Percentiles rank a stretch among this genome's conserved stretches.
phyloP scores from a whole-genome alignment of 2,329 filamentous ascomycete genomes.

The Harringtonia lauricola region DNA sequence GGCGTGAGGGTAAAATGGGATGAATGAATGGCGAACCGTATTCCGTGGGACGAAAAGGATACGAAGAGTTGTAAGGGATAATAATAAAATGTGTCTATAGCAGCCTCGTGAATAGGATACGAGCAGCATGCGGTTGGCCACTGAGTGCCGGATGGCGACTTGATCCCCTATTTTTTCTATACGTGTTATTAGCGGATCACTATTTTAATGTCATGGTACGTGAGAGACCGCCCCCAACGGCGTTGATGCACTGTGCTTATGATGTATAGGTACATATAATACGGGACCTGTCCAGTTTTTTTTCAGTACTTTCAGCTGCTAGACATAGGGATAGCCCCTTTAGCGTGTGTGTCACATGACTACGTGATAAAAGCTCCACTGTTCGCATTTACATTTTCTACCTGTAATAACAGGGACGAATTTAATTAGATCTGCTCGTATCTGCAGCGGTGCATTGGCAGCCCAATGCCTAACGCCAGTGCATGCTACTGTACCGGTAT shows the following conservation, averaged over 20 bases:
- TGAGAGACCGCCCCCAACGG: no score
- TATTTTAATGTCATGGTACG: neutral
- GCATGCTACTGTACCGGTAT: no score
- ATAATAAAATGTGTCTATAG: conserved; percentile 15
- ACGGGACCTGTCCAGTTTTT: neutral
- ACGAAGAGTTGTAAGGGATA: conserved; percentile 8
- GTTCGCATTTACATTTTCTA: no score
- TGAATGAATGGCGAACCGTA: neutral
- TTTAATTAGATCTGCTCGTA: no score
- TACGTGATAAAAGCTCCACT: neutral
- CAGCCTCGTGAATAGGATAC: conserved; percentile 15
- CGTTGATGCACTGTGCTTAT: no score
- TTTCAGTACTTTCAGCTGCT: neutral
- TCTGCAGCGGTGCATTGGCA: no score
- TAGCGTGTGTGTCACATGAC: neutral
- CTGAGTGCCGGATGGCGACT: neutral
- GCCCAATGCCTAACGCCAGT: no score
- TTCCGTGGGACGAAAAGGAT: conserved; percentile 4
- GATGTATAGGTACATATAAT: no score
- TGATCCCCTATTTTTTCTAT: conserved; percentile 1
- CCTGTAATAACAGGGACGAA: no score
- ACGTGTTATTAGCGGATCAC: neutral
- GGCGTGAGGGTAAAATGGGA: neutral
- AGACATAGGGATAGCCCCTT: neutral
- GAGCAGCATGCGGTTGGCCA: conserved; percentile 3